Percentiles rank a stretch among this genome's conserved stretches.
Conservation (phyloP, 768 basidiomycete genomes). For the Baorangia bicolor region DNA sequence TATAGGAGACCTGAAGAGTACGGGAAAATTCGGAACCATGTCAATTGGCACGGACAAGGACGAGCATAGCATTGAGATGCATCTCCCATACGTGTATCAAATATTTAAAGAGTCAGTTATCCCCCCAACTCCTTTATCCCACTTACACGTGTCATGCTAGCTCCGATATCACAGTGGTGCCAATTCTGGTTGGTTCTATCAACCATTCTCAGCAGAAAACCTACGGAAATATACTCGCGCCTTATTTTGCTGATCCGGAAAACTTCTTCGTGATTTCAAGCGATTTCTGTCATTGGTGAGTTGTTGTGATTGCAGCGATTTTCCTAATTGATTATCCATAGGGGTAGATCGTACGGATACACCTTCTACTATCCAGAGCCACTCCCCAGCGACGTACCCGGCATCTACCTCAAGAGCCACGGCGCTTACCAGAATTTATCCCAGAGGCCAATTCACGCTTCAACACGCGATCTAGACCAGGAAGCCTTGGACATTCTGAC, state of each 20-base stretch:
- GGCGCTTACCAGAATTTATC: constrained; percentile 37
- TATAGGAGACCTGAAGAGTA: constrained; percentile 13
- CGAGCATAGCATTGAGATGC: constrained; percentile 98
- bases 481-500: constrained; percentile 79
- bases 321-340: constrained; percentile 27
- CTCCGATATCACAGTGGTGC: constrained; percentile 77
- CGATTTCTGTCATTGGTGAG: constrained; percentile 98
- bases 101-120: constrained; percentile 70
- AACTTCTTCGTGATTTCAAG: constrained; percentile 91
- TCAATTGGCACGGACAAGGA: constrained; percentile 72
- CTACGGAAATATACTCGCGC: constrained; percentile 73
- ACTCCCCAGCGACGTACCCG: constrained; percentile 44
- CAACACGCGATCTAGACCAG: constrained; percentile 81
- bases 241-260: constrained; percentile 72
- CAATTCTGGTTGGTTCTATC: constrained; percentile 86
- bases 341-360: constrained; percentile 85
- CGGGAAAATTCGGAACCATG: constrained; percentile 64
- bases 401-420: constrained; percentile 50
- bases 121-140: not conserved
- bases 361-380: constrained; percentile 81
- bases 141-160: constrained; percentile 35
- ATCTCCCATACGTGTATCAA: constrained; percentile 87
- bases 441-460: constrained; percentile 71
- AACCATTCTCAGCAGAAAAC: constrained; percentile 53
- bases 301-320: not conserved